These are phyloP conservation scores for Clonostachys solani DNA, from an alignment of 2,329 filamentous ascomycete genomes.

Conservation along the genomic window DNA sequence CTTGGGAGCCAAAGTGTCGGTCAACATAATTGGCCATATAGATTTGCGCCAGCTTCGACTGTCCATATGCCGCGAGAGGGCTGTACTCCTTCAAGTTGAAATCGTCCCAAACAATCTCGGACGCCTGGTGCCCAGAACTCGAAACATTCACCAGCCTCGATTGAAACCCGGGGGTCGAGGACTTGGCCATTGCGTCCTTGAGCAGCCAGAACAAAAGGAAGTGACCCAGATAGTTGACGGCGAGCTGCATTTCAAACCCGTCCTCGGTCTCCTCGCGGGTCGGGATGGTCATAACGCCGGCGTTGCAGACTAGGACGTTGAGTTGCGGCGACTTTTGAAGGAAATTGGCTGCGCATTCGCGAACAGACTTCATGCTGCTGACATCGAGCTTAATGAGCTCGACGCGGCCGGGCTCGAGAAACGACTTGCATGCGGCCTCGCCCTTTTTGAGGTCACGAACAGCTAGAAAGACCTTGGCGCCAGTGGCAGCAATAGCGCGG, in stretches of 20 bases:
- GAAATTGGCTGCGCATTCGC: slow-evolving; percentile 10
- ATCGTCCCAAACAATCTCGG: slow-evolving; percentile 27
- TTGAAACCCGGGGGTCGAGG: slow-evolving; percentile 26
- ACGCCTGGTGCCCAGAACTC: slow-evolving; percentile 30
- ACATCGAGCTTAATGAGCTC: slow-evolving; percentile 21
- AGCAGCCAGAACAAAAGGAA: slow-evolving; percentile 48
- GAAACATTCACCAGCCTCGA: slow-evolving; percentile 41
- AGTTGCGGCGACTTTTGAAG: slow-evolving; percentile 5
- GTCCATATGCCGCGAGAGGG: slow-evolving; percentile 31
- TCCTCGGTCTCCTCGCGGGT: slow-evolving; percentile 5
- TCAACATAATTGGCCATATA: slow-evolving; percentile 44
- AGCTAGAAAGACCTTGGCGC: slow-evolving; percentile 12
- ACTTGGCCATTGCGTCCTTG: slow-evolving; percentile 30
- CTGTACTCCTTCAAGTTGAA: slow-evolving; percentile 22
- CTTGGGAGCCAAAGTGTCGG: slow-evolving; percentile 11
- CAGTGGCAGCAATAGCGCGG: slow-evolving; percentile 33
- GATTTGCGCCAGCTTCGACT: slow-evolving; percentile 43
- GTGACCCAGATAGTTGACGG: slow-evolving; percentile 46
- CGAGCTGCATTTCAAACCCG: slow-evolving; percentile 35
- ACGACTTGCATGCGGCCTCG: slow-evolving; percentile 2
- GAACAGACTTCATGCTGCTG: slow-evolving; percentile 26
- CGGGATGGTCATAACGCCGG: slow-evolving; percentile 14
- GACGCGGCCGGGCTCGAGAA: slow-evolving; percentile 8
- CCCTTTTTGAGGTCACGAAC: slow-evolving; percentile 12
- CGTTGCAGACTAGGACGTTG: slow-evolving; percentile 11